A percentile compares a stretch with the other conserved stretches of the same genome.
These are phyloP conservation scores for Septoria petroselini DNA, from an alignment of 2,329 filamentous ascomycete species.

Conservation along the genomic window DNA sequence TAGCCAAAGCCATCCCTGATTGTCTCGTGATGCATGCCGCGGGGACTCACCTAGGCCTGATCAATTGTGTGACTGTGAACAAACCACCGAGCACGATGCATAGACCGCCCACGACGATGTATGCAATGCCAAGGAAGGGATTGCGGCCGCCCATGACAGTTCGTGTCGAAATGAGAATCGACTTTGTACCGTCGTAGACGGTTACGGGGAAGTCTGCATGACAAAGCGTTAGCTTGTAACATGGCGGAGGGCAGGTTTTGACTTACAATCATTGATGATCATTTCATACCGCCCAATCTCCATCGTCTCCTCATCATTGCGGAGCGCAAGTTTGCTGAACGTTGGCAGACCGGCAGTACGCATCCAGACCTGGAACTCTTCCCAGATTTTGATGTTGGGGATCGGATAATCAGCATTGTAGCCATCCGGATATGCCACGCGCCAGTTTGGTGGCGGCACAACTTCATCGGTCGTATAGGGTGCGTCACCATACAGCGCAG, in stretches of 20 bases:
- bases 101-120: conserved; percentile 87
- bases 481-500: conserved; percentile 68
- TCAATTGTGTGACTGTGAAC: conserved; percentile 85
- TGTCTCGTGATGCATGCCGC: background rate
- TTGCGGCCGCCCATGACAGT: conserved; percentile 95
- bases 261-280: conserved; percentile 74
- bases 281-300: conserved; percentile 69
- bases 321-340: conserved; percentile 88
- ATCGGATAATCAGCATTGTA: conserved; percentile 67
- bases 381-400: conserved; percentile 70
- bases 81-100: conserved; percentile 84
- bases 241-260: conserved; percentile 14
- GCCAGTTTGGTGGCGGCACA: conserved; percentile 84
- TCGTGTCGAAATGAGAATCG: conserved; percentile 80
- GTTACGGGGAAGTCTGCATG: conserved; percentile 72
- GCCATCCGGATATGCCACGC: conserved; percentile 59
- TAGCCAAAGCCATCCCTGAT: background rate
- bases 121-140: conserved; percentile 92
- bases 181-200: conserved; percentile 81
- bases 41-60: conserved; percentile 77
- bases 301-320: conserved; percentile 73
- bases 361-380: conserved; percentile 98
- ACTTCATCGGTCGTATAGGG: conserved; percentile 65
- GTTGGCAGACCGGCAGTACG: conserved; percentile 87
- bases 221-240: conserved; percentile 16